These are phyloP conservation scores for Rhizopogon sp. DNA, from an alignment of 768 basidiomycete species.

Conservation along the genomic window DNA sequence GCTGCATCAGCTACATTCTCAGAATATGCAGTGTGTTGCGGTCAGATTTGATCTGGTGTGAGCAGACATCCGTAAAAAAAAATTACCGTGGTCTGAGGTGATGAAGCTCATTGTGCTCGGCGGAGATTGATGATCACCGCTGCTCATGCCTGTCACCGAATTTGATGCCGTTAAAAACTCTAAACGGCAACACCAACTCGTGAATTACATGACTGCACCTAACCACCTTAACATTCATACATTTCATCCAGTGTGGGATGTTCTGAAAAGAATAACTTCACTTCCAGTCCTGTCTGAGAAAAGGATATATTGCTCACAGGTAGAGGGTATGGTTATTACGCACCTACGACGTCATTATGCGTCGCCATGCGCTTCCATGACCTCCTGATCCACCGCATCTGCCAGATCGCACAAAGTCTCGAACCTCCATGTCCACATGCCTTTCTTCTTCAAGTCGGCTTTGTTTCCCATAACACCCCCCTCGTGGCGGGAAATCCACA, in stretches of 20 bases:
- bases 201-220: not conserved
- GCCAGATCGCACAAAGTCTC: slow-evolving; percentile 58
- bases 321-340: not conserved
- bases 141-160: no score
- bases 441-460: slow-evolving; percentile 39
- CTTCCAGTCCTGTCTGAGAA: not conserved
- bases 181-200: no score
- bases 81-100: no score
- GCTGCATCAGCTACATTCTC: no score
- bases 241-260: not conserved
- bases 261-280: not conserved
- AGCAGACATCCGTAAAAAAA: no score
- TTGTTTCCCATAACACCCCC: slow-evolving; percentile 25
- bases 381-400: slow-evolving; percentile 47
- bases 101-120: no score
- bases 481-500: slow-evolving; percentile 57
- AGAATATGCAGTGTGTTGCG: no score
- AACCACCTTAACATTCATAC: not conserved
- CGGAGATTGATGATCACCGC: no score
- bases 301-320: not conserved
- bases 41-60: no score
- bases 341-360: not conserved
- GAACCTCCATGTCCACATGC: slow-evolving; percentile 48
- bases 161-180: no score
- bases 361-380: not conserved